Conservation (phyloP, 2,329 filamentous ascomycete species). For the Talaromyces sp. region DNA sequence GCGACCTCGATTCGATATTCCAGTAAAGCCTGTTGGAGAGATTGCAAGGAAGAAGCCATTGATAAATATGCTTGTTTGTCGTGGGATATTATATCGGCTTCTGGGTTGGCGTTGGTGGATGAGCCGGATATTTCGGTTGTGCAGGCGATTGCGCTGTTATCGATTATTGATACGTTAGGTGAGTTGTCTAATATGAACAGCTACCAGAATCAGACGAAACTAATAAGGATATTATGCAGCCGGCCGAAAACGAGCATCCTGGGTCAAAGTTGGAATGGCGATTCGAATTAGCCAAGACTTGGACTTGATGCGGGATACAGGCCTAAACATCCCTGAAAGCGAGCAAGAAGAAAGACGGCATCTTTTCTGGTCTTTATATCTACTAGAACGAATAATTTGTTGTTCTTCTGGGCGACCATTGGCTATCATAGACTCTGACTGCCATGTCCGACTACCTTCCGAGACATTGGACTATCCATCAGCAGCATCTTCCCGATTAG, state of each 20-base stretch:
- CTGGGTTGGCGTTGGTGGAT: slow-evolving; percentile 20
- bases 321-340: slow-evolving; percentile 3
- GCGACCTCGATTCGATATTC: slow-evolving; percentile 35
- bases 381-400: slow-evolving; percentile 25
- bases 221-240: neutral
- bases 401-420: slow-evolving; percentile 22
- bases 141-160: slow-evolving; percentile 37
- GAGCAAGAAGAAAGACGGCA: slow-evolving; percentile 24
- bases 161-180: slow-evolving; percentile 24
- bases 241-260: slow-evolving; percentile 10
- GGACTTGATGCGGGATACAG: slow-evolving; percentile 24
- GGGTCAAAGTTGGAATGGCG: slow-evolving; percentile 20
- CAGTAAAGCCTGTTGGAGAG: slow-evolving; percentile 21
- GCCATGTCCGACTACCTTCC: too few species aligned
- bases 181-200: neutral
- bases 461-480: slow-evolving; percentile 20
- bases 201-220: slow-evolving; percentile 31
- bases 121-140: slow-evolving; percentile 29
- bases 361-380: slow-evolving; percentile 27
- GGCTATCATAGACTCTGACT: slow-evolving; percentile 22
- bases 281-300: slow-evolving; percentile 61
- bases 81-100: slow-evolving; percentile 24
- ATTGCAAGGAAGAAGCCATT: slow-evolving; percentile 23
- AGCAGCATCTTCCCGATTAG: neutral
- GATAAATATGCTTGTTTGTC: slow-evolving; percentile 26